Conservation (phyloP, 805 yeast genomes). For the Lipomyces kockii region DNA sequence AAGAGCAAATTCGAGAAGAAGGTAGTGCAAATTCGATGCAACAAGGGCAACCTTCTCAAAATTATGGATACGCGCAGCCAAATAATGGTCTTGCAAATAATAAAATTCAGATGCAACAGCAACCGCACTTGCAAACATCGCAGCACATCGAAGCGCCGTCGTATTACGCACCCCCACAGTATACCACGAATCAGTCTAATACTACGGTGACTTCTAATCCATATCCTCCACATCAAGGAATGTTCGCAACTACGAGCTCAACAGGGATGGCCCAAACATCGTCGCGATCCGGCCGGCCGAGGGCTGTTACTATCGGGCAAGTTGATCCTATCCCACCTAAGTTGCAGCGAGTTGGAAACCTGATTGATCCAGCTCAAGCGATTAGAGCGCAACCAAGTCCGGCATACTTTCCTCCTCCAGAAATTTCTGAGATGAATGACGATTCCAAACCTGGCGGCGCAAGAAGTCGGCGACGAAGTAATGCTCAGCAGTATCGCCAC, state of each 20-base stretch:
- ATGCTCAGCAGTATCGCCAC: conserved; percentile 18
- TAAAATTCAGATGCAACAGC: conserved; percentile 16
- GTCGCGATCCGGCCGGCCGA: conserved; percentile 41
- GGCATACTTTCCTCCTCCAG: conserved; percentile 50
- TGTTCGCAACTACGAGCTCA: conserved; percentile 4
- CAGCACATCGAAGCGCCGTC: conserved; percentile 6
- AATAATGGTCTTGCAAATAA: conserved; percentile 9
- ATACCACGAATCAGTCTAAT: neutral
- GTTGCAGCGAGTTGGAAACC: conserved; percentile 50
- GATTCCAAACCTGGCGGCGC: conserved; percentile 10
- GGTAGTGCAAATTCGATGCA: conserved; percentile 13
- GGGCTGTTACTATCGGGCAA: conserved; percentile 50
- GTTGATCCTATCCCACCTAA: conserved; percentile 49
- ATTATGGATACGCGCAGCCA: neutral
- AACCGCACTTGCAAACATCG: conserved; percentile 14
- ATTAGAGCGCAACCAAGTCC: conserved; percentile 50
- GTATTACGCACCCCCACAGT: conserved; percentile 17
- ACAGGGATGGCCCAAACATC: conserved; percentile 13
- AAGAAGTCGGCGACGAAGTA: conserved; percentile 8
- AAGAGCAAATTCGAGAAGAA: neutral
- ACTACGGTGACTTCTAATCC: conserved; percentile 21
- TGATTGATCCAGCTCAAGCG: conserved; percentile 47
- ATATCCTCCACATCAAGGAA: conserved; percentile 29
- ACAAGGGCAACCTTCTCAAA: conserved; percentile 6
- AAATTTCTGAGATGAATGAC: conserved; percentile 22